A percentile compares a stretch with the other conserved stretches of the same genome.
phyloP scores from a whole-genome alignment of 139 green algal species.

The Chlamydomonas schloesseri region DNA sequence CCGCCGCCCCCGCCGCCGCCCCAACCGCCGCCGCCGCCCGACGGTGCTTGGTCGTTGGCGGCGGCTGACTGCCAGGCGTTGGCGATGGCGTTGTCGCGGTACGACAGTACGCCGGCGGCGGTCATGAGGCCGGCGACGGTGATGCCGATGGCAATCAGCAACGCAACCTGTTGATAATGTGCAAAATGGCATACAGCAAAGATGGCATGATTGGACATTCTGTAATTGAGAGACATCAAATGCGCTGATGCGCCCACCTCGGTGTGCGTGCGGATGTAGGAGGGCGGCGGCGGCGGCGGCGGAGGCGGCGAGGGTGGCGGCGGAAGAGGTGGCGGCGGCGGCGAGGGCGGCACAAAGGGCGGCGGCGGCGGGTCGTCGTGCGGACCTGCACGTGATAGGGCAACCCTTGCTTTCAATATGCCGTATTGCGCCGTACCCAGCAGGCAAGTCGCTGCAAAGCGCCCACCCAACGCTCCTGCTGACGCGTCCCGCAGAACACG shows the following conservation, averaged over 20 bases:
- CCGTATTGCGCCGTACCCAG: no score
- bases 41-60: background rate
- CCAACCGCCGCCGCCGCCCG: background rate
- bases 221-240: no score
- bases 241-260: conserved; percentile 31
- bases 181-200: no score
- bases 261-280: conserved; percentile 42
- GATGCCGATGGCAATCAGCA: conserved; percentile 46
- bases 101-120: conserved; percentile 32
- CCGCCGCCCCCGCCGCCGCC: background rate
- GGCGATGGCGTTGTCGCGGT: conserved; percentile 37
- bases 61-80: conserved; percentile 27
- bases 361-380: background rate
- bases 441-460: no score
- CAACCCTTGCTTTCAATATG: no score
- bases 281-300: conserved; percentile 31
- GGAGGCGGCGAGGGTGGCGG: conserved; percentile 12
- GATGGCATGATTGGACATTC: no score
- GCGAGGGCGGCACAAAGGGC: conserved; percentile 9
- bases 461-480: no score
- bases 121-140: conserved; percentile 18
- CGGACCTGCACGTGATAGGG: background rate
- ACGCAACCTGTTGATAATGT: conserved; percentile 8
- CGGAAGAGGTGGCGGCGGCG: background rate
- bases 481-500: no score